phyloP scores from a whole-genome alignment of 2,329 filamentous ascomycete genomes.

The Coccinonectria pachysandricola region DNA sequence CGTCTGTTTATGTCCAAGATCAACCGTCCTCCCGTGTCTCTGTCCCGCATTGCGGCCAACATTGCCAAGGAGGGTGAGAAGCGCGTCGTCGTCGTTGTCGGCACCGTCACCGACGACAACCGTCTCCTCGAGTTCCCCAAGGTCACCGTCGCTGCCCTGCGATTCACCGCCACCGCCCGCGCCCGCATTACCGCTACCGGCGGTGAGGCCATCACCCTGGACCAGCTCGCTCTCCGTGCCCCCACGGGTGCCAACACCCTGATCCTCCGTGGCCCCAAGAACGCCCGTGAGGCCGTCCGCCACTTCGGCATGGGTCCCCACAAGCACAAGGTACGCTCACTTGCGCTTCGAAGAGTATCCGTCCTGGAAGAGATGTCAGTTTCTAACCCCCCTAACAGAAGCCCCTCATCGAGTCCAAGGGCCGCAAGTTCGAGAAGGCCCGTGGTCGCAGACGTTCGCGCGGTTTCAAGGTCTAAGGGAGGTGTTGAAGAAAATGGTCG shows the following conservation, averaged over 20 bases:
- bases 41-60: constrained; percentile 78
- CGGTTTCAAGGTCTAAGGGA: constrained; percentile 98
- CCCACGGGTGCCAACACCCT: constrained; percentile 96
- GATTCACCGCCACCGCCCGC: constrained; percentile 92
- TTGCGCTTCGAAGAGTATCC: accelerated
- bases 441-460: constrained; percentile 97
- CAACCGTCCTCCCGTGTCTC: constrained; percentile 90
- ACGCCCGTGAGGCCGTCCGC: constrained; percentile 93
- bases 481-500: constrained; percentile 15
- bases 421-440: constrained; percentile 98
- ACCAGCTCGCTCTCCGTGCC: constrained; percentile 91
- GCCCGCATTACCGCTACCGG: constrained; percentile 89
- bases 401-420: constrained; percentile 95
- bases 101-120: constrained; percentile 96
- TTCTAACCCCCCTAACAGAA: constrained; percentile 51
- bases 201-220: constrained; percentile 89
- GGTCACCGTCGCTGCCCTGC: constrained; percentile 84
- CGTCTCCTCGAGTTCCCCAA: constrained; percentile 84
- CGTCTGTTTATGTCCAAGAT: constrained; percentile 98
- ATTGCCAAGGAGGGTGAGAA: constrained; percentile 54
- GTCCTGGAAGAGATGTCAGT: neutral
- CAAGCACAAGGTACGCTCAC: constrained; percentile 73
- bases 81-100: constrained; percentile 89
- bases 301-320: constrained; percentile 98
- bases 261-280: constrained; percentile 96